These are phyloP conservation scores for Ceratopteris richardii DNA, from an alignment of 75 land plant species.

Conservation along the genomic window DNA sequence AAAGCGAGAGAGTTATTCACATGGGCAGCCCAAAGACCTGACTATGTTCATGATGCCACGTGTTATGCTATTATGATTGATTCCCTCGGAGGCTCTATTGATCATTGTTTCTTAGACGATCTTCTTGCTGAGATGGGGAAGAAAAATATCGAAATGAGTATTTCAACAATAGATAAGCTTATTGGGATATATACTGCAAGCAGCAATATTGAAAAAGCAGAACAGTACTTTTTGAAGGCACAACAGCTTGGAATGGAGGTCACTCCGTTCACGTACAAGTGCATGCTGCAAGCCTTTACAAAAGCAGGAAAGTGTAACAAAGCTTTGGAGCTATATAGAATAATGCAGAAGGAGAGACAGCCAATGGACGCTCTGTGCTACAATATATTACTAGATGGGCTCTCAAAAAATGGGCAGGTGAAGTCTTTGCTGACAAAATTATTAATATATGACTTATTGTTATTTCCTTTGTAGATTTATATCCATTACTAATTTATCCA, in stretches of 20 bases:
- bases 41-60: slow-evolving; percentile 18
- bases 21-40: slow-evolving; percentile 16
- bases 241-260: slow-evolving; percentile 32
- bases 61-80: slow-evolving; percentile 31
- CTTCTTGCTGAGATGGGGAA: slow-evolving; percentile 31
- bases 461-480: neutral
- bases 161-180: slow-evolving; percentile 48
- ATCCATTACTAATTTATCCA: too few species aligned
- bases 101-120: slow-evolving; percentile 30
- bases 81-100: slow-evolving; percentile 25
- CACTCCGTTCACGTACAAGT: slow-evolving; percentile 39
- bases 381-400: slow-evolving; percentile 62
- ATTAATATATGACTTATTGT: too few species aligned
- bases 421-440: slow-evolving; percentile 23
- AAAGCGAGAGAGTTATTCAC: slow-evolving; percentile 30
- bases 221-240: slow-evolving; percentile 37
- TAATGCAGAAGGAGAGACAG: slow-evolving; percentile 24
- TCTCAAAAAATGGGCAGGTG: slow-evolving; percentile 50
- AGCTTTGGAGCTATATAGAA: slow-evolving; percentile 34
- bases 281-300: slow-evolving; percentile 34
- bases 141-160: slow-evolving; percentile 18
- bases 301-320: slow-evolving; percentile 39
- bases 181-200: slow-evolving; percentile 39
- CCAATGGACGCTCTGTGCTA: slow-evolving; percentile 49
- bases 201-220: slow-evolving; percentile 33